Evolutionary conservation across 2,329 filamentous ascomycete genomes (phyloP), one percentile per base, ranked within the genome.

Genomic region (Myriosclerotinia curreyana): DNA sequence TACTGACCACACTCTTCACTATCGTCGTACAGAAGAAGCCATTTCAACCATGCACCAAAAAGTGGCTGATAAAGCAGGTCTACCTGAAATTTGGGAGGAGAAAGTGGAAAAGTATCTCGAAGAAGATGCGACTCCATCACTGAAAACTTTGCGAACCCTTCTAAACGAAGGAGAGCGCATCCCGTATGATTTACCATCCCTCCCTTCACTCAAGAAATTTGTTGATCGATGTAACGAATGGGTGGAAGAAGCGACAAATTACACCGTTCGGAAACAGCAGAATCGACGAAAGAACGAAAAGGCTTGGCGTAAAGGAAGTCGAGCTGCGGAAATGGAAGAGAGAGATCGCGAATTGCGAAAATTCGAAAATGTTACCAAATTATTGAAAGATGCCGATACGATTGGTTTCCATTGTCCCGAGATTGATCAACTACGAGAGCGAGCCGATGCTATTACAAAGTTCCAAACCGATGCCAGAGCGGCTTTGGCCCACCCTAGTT

Each of bases 181-280:
- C 73, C 92, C 94, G 65, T 96, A 91, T 81, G 89, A 92, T 65
- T 83, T 99, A 67, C 86, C 88, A 69, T 93, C 92, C 67, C 83
- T 99, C 68, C 84, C 89, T 71, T 85, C 91, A 71, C 83, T 99
- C 71, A 90, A 87, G 77, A 85, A 88, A 69, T 99, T 96, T 79
- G 95, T 99, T 75, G 92, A 96, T 71, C 89, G 91, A 73, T 98
- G 95, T 80, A 96, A 96, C 76, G 92, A 96, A 75, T 97, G 96
- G 90, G 92, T 97, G 68, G 95, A 98, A 73, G 94, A 98, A 78
- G 95, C 95, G 69, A 95, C 91, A 73, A 93, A 90, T 74, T 99
- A 96, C 80, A 96, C 93, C 73, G 93, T 95, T 65, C 90, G 95
- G 71, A 99, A 99, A 79, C 94, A 97, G 79, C 94, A 97, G 77